A percentile compares a stretch with the other conserved stretches of the same genome.
Conservation (phyloP, 1,284 basidiomycete genomes). For the Trametes pubescens region DNA sequence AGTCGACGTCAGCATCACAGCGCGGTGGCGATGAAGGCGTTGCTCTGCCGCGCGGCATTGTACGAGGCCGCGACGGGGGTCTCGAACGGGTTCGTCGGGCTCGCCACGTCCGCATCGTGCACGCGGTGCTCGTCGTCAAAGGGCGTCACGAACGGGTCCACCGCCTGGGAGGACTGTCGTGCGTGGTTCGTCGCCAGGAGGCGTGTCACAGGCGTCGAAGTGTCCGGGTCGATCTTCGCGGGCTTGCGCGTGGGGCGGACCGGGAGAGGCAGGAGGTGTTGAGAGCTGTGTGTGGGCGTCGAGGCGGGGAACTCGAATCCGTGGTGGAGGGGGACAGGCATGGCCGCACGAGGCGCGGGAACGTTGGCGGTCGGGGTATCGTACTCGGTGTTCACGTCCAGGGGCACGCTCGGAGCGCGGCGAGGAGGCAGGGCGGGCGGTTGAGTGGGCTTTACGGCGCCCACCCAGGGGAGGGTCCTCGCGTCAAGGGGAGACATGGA, state of each 20-base stretch:
- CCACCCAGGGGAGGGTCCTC: constrained; percentile 48
- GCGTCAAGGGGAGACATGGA: constrained; percentile 50
- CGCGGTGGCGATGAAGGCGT: constrained; percentile 40
- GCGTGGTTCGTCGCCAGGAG: constrained; percentile 56
- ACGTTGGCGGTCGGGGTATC: constrained; percentile 33
- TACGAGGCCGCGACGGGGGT: constrained; percentile 4
- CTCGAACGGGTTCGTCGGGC: constrained; percentile 26
- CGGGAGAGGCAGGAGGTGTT: constrained; percentile 36
- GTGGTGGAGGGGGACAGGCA: constrained; percentile 58
- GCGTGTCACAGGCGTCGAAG: constrained; percentile 52
- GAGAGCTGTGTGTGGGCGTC: constrained; percentile 11
- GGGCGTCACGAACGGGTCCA: constrained; percentile 75
- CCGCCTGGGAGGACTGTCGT: constrained; percentile 48
- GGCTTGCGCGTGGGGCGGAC: constrained; percentile 36
- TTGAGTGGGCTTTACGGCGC: constrained; percentile 40
- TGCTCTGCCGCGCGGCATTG: constrained; percentile 12
- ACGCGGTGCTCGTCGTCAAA: constrained; percentile 70
- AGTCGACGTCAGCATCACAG: constrained; percentile 23
- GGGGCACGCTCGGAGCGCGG: constrained; percentile 44
- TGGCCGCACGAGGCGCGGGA: constrained; percentile 35
- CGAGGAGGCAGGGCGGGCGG: constrained; percentile 36
- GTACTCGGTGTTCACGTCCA: constrained; percentile 29
- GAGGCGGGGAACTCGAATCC: constrained; percentile 30
- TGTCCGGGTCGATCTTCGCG: constrained; percentile 31
- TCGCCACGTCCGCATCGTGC: constrained; percentile 5